Percentiles rank a stretch among this genome's conserved stretches.
phyloP scores from a whole-genome alignment of 148 eudicot genomes.

The Nepenthes mirabilis region DNA sequence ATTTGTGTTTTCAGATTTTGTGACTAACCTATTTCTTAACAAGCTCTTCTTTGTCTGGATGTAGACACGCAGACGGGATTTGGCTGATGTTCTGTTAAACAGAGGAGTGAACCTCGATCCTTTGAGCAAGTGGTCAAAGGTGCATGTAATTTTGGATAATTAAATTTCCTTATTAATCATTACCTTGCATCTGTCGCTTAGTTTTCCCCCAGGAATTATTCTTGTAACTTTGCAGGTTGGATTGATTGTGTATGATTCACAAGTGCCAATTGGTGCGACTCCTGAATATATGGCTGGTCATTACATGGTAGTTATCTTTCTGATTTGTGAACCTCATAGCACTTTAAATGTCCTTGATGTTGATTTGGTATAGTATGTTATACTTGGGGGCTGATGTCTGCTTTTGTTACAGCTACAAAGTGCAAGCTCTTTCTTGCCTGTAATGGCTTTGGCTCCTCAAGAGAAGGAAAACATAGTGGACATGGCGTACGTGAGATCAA shows the following conservation, averaged over 20 bases:
- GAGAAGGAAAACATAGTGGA: constrained; percentile 81
- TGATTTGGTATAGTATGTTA: background rate
- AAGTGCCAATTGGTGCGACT: constrained; percentile 97
- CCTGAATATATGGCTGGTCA: constrained; percentile 97
- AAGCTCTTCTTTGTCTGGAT: constrained; percentile 1
- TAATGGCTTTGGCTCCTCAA: constrained; percentile 91
- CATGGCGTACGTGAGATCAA: constrained; percentile 63
- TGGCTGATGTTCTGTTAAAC: constrained; percentile 84
- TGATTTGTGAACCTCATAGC: no score
- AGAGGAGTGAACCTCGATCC: constrained; percentile 95
- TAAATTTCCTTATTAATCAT: background rate
- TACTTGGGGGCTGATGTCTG: constrained; percentile 6
- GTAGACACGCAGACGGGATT: constrained; percentile 84
- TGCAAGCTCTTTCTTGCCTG: constrained; percentile 85
- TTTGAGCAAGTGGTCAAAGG: constrained; percentile 94
- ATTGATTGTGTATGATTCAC: constrained; percentile 78
- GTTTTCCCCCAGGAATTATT: no score
- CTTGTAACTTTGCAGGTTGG: constrained; percentile 53
- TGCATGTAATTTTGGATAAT: constrained; percentile 9
- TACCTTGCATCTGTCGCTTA: background rate
- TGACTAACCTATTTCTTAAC: constrained; percentile 2
- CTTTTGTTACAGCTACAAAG: constrained; percentile 61
- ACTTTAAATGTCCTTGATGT: background rate
- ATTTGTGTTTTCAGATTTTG: constrained; percentile 3
- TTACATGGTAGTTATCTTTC: constrained; percentile 53